Evolutionary conservation across 2,329 filamentous ascomycete genomes (phyloP).

Genomic region (Grosmannia clavigera): DNA sequence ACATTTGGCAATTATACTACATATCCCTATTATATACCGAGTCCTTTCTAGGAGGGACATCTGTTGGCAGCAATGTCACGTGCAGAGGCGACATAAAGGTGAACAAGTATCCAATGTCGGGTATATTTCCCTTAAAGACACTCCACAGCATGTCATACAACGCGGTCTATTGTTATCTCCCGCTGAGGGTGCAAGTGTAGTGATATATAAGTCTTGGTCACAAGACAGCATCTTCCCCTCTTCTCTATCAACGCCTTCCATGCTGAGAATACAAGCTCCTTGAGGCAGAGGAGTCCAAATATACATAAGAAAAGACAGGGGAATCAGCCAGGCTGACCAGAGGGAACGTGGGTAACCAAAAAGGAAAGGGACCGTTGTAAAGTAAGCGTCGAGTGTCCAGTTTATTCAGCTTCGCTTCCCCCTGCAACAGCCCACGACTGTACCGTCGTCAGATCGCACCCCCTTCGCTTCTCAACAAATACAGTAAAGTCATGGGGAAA

Average conservation of each 20-base stretch:
- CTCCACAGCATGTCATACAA: not conserved
- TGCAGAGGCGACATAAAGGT: too few relatives aligned
- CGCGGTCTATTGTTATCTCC: not conserved
- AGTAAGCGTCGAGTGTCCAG: too few relatives aligned
- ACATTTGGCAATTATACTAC: too few relatives aligned
- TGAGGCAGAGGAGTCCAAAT: not conserved
- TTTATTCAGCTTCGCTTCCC: too few relatives aligned
- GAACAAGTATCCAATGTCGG: too few relatives aligned
- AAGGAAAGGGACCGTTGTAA: not conserved
- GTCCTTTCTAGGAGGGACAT: too few relatives aligned
- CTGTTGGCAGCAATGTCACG: too few relatives aligned
- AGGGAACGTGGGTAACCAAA: not conserved
- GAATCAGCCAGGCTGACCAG: not conserved
- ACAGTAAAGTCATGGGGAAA: not conserved
- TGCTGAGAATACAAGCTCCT: constrained; percentile 2
- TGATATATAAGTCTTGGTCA: not conserved
- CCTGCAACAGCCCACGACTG: too few relatives aligned
- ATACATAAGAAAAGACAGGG: not conserved
- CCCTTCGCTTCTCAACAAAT: not conserved
- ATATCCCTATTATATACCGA: too few relatives aligned
- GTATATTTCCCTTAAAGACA: too few relatives aligned
- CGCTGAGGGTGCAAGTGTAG: not conserved
- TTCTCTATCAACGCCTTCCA: constrained; percentile 4
- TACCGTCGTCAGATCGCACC: too few relatives aligned
- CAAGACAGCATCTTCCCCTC: not conserved